These are phyloP conservation scores for Porodaedalea pini DNA, from an alignment of 1,284 basidiomycete genomes.

Conservation along the genomic window DNA sequence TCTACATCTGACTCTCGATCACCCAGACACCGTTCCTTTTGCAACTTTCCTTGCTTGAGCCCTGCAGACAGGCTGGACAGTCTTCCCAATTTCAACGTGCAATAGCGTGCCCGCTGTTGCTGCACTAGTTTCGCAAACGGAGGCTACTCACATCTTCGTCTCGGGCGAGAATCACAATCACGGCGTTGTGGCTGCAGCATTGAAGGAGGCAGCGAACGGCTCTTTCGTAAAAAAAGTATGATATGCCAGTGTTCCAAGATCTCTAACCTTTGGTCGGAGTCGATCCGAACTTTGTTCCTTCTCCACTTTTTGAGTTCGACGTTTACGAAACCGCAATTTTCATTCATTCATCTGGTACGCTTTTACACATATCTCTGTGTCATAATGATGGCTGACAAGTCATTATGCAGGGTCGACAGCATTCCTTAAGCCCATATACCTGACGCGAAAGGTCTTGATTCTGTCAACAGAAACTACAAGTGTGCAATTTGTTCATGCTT, in stretches of 20 bases:
- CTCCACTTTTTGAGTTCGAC: background rate
- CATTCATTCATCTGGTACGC: conserved; percentile 20
- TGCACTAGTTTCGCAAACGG: conserved; percentile 12
- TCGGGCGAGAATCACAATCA: conserved; percentile 7
- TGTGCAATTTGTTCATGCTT: background rate
- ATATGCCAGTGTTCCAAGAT: conserved; percentile 15
- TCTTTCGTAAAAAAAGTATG: conserved; percentile 34
- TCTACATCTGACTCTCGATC: too few relatives aligned
- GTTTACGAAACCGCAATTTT: conserved; percentile 13
- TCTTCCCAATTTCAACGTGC: conserved; percentile 20
- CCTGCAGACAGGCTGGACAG: conserved; percentile 16
- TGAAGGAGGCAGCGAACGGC: conserved; percentile 16
- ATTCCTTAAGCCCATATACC: conserved; percentile 15
- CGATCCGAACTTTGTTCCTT: background rate
- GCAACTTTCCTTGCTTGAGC: conserved; percentile 12
- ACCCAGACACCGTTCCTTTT: conserved; percentile 20
- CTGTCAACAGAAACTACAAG: background rate
- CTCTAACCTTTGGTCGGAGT: background rate
- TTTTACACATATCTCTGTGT: too few relatives aligned
- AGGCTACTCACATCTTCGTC: conserved; percentile 14
- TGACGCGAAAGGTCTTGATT: conserved; percentile 4
- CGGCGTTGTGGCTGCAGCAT: background rate
- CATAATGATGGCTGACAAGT: background rate
- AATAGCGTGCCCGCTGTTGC: conserved; percentile 16
- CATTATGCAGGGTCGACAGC: conserved; percentile 17